Evolutionary conservation across 345 rosid genomes (phyloP), one percentile per base, ranked within the genome.

Genomic region (Eucalyptus pauciflora): DNA sequence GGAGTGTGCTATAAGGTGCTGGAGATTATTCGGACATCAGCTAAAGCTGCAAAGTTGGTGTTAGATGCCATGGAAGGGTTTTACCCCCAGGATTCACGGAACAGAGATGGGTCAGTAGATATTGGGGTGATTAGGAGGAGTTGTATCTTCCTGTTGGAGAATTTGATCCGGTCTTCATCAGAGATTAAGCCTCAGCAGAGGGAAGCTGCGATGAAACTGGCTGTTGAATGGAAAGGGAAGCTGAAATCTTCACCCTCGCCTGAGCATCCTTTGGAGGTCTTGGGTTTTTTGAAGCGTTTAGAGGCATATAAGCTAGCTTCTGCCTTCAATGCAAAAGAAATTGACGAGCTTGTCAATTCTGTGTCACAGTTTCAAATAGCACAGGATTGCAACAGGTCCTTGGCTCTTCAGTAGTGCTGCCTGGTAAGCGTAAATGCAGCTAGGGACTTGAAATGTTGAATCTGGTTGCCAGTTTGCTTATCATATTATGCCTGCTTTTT

Each of bases 21-120:
- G 1, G 16, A 8, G 85, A 88, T 92, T 45, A 64, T 94, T 14
- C 51, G 87, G 64, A 51, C 88, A 37, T 93, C 95, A 31, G 41
- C 90, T 16, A 92, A 94, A 48, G 96, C 97, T 86, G 92, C 93
- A 31, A 92, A 91, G 91, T 93, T 95, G 67, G 95, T 93, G 80
- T 87, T 95, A 62, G 94, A 92, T 90, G 92, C 94, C 86, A 88
- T 95, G 87, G 80, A 92, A 87, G 91, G 92, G 67, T 91, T 93
- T 88, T 87, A 87, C 88, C 90, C 92, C 20, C 85, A 90, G 76
- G 88, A 86, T 56, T 89, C 90, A 86, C 89, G 64, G 87, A 90
- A 86, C 6, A 52, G 86, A 45, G 87, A 37, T 43, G 27, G 25
- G 51, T 71, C 85, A 86, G 88, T 89, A 52, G 91, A 92, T 89